Evolutionary conservation across 768 basidiomycete species (phyloP).

Genomic region (Pleurotus djamor): DNA sequence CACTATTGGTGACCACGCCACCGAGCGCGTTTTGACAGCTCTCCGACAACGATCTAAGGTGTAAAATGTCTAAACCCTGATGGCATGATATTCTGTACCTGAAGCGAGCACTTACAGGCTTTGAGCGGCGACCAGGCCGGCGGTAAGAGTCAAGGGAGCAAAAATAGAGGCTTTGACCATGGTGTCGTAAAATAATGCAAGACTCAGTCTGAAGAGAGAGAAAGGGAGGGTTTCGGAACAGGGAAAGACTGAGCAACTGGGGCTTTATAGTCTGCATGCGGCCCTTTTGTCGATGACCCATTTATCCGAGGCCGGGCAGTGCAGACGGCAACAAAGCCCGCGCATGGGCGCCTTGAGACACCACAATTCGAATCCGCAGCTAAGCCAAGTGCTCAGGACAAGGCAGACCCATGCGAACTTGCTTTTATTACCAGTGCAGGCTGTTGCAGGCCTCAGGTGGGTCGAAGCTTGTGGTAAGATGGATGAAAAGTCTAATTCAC

Average conservation of each 20-base stretch:
- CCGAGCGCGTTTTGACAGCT: constrained; percentile 48
- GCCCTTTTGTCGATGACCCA: constrained; percentile 12
- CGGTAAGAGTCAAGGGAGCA: constrained; percentile 23
- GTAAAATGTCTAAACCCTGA: neutral
- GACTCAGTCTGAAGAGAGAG: constrained; percentile 7
- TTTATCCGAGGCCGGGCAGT: constrained; percentile 9
- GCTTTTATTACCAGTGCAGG: too few relatives aligned
- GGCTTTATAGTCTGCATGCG: constrained; percentile 4
- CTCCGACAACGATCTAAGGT: constrained; percentile 36
- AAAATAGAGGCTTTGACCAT: constrained; percentile 18
- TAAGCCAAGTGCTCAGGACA: too few relatives aligned
- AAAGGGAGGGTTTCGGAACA: constrained; percentile 6
- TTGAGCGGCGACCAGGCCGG: constrained; percentile 39
- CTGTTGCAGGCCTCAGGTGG: too few relatives aligned
- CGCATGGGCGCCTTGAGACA: constrained; percentile 6
- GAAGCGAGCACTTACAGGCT: constrained; percentile 28
- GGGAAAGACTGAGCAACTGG: neutral
- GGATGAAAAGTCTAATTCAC: neutral
- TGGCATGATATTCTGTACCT: neutral
- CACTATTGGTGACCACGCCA: constrained; percentile 37
- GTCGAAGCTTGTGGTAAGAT: neutral
- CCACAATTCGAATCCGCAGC: too few relatives aligned
- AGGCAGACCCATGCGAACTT: too few relatives aligned
- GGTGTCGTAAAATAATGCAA: neutral
- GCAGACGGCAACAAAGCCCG: constrained; percentile 1